Percentiles rank a stretch among this genome's conserved stretches.
These are phyloP conservation scores for Closterium sp. DNA, from an alignment of 139 green algal species.

Conservation along the genomic window DNA sequence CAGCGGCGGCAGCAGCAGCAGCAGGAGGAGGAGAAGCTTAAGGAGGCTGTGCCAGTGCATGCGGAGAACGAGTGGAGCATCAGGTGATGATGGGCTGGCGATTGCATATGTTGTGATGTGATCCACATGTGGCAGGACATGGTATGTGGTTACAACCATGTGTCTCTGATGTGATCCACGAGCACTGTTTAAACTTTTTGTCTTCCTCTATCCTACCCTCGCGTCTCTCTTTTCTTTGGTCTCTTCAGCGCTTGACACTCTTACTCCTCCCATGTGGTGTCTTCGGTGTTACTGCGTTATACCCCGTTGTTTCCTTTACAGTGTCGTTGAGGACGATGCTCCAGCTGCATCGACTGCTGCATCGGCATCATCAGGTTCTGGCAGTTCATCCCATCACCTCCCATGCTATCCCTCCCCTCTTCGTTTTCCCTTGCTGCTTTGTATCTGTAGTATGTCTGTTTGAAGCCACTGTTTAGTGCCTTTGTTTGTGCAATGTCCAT, in stretches of 20 bases:
- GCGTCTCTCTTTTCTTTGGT: not conserved
- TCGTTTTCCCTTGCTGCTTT: not conserved
- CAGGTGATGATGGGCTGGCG: no score
- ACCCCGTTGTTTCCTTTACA: not conserved
- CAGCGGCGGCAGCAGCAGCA: conserved; percentile 33
- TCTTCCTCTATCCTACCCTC: no score
- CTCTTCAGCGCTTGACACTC: not conserved
- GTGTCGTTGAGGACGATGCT: not conserved
- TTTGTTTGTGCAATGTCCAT: not conserved
- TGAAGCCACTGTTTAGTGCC: not conserved
- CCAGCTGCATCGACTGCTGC: not conserved
- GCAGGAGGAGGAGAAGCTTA: conserved; percentile 11
- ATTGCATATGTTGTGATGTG: no score
- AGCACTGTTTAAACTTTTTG: no score
- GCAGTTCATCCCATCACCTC: no score
- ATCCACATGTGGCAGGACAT: no score
- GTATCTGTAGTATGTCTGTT: not conserved
- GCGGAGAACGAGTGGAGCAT: no score
- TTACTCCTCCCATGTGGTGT: not conserved
- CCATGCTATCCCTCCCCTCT: not conserved
- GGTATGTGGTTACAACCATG: no score
- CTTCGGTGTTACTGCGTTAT: not conserved
- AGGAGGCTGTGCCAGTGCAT: conserved; percentile 4
- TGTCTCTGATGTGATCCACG: no score
- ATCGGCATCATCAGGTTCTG: not conserved